Conservation (phyloP, 805 yeast species). For the Kurtzmaniella cleridarum region DNA sequence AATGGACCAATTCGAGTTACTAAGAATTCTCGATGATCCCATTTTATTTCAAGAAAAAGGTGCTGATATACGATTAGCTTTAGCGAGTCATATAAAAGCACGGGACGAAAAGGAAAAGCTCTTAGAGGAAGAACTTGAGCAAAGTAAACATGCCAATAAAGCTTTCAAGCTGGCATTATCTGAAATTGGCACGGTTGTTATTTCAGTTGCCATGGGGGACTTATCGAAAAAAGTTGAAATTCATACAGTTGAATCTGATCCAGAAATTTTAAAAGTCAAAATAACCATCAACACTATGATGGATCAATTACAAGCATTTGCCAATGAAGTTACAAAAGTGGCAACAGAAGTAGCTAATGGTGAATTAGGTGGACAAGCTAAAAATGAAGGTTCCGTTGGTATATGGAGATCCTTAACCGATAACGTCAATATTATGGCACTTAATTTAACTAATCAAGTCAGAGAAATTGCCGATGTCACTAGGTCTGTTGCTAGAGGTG, state of each 20-base stretch:
- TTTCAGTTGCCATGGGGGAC: constrained; percentile 87
- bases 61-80: constrained; percentile 24
- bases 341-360: constrained; percentile 89
- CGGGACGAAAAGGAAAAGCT: constrained; percentile 25
- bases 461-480: constrained; percentile 88
- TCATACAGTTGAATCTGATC: constrained; percentile 67
- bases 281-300: constrained; percentile 83
- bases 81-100: constrained; percentile 21
- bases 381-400: constrained; percentile 79
- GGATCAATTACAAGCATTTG: constrained; percentile 79
- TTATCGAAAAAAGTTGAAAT: constrained; percentile 73
- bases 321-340: constrained; percentile 75
- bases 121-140: constrained; percentile 26
- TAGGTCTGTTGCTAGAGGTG: constrained; percentile 84
- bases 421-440: constrained; percentile 84
- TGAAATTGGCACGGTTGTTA: constrained; percentile 82
- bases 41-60: constrained; percentile 22
- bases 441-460: constrained; percentile 63
- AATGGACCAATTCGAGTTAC: constrained; percentile 29
- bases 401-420: constrained; percentile 83
- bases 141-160: constrained; percentile 50
- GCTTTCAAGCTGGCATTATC: constrained; percentile 68
- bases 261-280: constrained; percentile 75
- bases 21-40: constrained; percentile 37
- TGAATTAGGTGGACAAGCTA: constrained; percentile 84